Base-by-base conservation (phyloP, 176 grass and related monocot species). In the Oryza glumipatula region DNA sequence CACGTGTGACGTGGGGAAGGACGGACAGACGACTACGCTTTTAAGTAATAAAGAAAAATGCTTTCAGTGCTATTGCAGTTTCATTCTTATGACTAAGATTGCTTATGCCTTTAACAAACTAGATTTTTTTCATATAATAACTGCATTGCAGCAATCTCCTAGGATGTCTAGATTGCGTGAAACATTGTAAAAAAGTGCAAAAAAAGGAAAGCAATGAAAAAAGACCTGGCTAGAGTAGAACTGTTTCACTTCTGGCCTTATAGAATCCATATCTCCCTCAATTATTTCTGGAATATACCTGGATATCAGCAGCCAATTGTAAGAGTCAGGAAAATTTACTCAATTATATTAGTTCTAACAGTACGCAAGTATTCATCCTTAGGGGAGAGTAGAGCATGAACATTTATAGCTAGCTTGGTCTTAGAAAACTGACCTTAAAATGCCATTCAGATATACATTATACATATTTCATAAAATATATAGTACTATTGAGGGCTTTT, bases 181-280 rank as follows among this genome's bases (percentile, higher is more conserved):
- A 79, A 76, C 6, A 67, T 68, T 26, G 7, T 49, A 16, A 43
- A 35, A 69, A 60, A 51, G 41, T 4, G 14, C 35, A 48, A 47
- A 16, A 72, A 56, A 36, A 5, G 48, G 21, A 14, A 28, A 52
- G 9, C n/a, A 76, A 28, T 52, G 21, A 81, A 66, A 66, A 60
- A 48, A 88, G 79, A 91, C 85, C 85, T 87, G 78, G 69, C 61
- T 72, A 67, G 87, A 89, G 73, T 94, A 94, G 85, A 89, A 94
- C 63, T 79, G 73, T 80, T 89, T 80, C 47, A 94, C 92, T 89
- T 94, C 92, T 60, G 80, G 84, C 80, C 89, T 92, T 77, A 92
- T 92, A 48, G 92, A 94, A 82, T 94, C 92, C 92, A 94, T 94
- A 56, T 92, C 92, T 70, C 92, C 92, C 82, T 85, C 88, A 35